phyloP scores from a whole-genome alignment of 2,329 filamentous ascomycete species.

The Pyrenophora teres region DNA sequence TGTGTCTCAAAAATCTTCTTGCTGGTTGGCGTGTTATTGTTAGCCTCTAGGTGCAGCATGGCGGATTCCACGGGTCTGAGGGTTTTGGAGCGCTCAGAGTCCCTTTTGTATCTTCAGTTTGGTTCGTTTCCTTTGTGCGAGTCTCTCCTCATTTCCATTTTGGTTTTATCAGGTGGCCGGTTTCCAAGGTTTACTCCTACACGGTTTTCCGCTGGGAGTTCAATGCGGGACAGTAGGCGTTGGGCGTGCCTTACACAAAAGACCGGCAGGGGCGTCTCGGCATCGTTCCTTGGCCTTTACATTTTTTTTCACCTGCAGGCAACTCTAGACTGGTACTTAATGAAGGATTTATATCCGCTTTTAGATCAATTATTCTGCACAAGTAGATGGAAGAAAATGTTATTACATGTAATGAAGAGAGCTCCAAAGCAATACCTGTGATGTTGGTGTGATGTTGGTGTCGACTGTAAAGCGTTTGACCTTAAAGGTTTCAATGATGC shows the following conservation, averaged over 20 bases:
- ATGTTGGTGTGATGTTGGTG: neutral
- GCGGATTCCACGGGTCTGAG: conserved; percentile 29
- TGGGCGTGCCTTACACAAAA: conserved; percentile 37
- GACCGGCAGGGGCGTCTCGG: conserved; percentile 42
- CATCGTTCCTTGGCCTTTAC: conserved; percentile 22
- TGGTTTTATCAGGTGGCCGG: conserved; percentile 15
- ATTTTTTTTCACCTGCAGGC: conserved; percentile 32
- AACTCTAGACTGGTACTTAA: conserved; percentile 50
- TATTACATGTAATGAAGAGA: neutral
- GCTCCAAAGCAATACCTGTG: neutral
- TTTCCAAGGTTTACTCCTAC: conserved; percentile 15
- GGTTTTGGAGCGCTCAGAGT: conserved; percentile 23
- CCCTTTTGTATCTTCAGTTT: conserved; percentile 30
- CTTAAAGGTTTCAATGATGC: too few species aligned
- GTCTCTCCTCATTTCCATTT: conserved; percentile 32
- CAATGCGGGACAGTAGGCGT: conserved; percentile 33
- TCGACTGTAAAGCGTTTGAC: too few species aligned
- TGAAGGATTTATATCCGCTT: conserved; percentile 47
- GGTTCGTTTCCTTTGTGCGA: conserved; percentile 30
- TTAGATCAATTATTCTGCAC: conserved; percentile 42
- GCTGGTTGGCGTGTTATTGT: conserved; percentile 36
- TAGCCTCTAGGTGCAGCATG: conserved; percentile 32
- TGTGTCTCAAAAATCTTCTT: conserved; percentile 45
- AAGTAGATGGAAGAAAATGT: conserved; percentile 38
- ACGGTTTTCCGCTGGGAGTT: conserved; percentile 15